Evolutionary conservation across 2,329 filamentous ascomycete species (phyloP).

Genomic region (Rhinocladiella similis): DNA sequence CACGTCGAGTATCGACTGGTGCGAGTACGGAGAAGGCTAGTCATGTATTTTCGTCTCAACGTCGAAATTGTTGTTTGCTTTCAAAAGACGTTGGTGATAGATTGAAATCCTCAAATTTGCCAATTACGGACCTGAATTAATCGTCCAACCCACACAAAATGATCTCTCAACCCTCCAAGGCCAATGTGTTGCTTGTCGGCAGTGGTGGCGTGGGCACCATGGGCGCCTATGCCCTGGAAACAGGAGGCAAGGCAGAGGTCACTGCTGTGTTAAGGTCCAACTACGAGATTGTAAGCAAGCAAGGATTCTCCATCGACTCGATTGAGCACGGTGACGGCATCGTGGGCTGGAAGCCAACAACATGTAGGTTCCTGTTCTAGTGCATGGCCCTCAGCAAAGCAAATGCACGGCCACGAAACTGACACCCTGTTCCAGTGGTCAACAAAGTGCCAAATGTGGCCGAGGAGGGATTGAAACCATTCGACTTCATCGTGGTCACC

Average conservation of each 20-base stretch:
- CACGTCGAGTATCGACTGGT: too few relatives aligned
- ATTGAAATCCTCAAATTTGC: too few relatives aligned
- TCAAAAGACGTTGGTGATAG: too few relatives aligned
- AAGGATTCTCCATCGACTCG: conserved; percentile 57
- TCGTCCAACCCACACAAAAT: not conserved
- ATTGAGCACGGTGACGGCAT: conserved; percentile 44
- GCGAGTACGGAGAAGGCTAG: too few relatives aligned
- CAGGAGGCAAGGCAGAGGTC: conserved; percentile 51
- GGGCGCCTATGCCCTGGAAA: conserved; percentile 56
- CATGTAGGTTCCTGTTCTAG: conserved; percentile 28
- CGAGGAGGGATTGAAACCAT: conserved; percentile 34
- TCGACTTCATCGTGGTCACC: conserved; percentile 57
- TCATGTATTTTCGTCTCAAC: too few relatives aligned
- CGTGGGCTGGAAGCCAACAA: conserved; percentile 45
- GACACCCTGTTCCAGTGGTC: conserved; percentile 38
- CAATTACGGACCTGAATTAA: too few relatives aligned
- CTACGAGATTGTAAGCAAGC: conserved; percentile 47
- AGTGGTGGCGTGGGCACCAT: conserved; percentile 60
- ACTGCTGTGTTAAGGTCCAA: conserved; percentile 60
- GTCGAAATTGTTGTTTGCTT: too few relatives aligned
- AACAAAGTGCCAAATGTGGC: conserved; percentile 49
- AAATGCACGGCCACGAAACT: too few relatives aligned
- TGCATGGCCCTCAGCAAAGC: too few relatives aligned
- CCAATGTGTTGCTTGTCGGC: conserved; percentile 54
- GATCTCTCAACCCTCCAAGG: conserved; percentile 23